phyloP scores from a whole-genome alignment of 2,329 filamentous ascomycete genomes.

The Phyllachora maydis region DNA sequence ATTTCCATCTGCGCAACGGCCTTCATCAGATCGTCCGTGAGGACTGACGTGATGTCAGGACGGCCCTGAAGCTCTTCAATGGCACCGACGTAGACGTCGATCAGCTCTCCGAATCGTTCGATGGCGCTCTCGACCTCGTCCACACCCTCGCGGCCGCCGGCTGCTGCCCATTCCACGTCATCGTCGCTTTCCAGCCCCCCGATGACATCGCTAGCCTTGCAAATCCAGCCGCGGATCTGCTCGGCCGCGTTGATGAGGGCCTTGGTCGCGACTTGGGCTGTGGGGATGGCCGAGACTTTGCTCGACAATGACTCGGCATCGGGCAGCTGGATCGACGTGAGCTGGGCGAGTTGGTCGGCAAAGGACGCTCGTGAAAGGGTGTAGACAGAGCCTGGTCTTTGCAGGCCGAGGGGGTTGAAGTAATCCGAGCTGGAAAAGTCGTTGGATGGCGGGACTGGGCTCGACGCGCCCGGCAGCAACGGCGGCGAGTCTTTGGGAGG shows the following conservation, averaged over 20 bases:
- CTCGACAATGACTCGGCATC: slow-evolving; percentile 67
- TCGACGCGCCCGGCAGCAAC: slow-evolving; percentile 7
- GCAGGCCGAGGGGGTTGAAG: slow-evolving; percentile 44
- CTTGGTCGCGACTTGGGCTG: slow-evolving; percentile 62
- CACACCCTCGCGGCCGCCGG: slow-evolving; percentile 63
- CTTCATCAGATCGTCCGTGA: slow-evolving; percentile 46
- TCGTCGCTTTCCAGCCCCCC: slow-evolving; percentile 82
- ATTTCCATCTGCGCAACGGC: slow-evolving; percentile 80
- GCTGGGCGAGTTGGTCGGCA: slow-evolving; percentile 75
- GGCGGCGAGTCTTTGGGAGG: slow-evolving; percentile 32
- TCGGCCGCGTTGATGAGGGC: slow-evolving; percentile 74
- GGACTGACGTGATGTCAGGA: slow-evolving; percentile 51
- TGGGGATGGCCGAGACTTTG: slow-evolving; percentile 68
- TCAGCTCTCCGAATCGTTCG: slow-evolving; percentile 64
- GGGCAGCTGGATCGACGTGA: slow-evolving; percentile 78
- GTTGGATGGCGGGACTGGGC: slow-evolving; percentile 2
- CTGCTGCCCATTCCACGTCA: slow-evolving; percentile 92
- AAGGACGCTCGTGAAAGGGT: slow-evolving; percentile 85
- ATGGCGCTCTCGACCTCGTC: slow-evolving; percentile 58
- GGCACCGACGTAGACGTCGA: slow-evolving; percentile 83
- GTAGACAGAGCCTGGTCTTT: slow-evolving; percentile 71
- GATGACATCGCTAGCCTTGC: slow-evolving; percentile 77
- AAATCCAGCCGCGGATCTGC: slow-evolving; percentile 87
- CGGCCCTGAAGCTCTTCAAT: slow-evolving; percentile 79
- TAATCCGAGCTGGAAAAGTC: slow-evolving; percentile 33